Base-by-base conservation (phyloP, 495 filamentous ascomycete genomes). In the Aspergillus incahuasiensis region DNA sequence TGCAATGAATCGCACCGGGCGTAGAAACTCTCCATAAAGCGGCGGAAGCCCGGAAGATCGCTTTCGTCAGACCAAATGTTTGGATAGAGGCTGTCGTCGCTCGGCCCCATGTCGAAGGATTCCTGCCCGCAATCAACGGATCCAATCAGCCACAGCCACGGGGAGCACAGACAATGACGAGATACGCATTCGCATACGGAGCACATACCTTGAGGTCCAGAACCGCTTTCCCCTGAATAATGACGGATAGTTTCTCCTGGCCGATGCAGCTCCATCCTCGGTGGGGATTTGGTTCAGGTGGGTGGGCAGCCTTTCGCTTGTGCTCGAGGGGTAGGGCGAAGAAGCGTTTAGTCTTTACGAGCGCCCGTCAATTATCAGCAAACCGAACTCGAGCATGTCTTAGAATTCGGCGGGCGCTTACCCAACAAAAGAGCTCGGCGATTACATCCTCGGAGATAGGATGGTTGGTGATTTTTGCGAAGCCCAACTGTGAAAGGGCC, bases 31-130 rank as follows among this genome's bases (percentile, higher is more conserved):
- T 66, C 77, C 70, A 78, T 80, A 65, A 86, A 87, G 19, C 63
- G 57, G 9, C 79, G 77, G 67, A 86, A 87, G 7, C 82, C 82
- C 0, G 83, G 84, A 7, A 87, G 68, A 2, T 72, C 67, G 5
- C 73, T 62, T 32, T 84, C 75, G 0, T 79, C 76, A 0, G 81
- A 60, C 84, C 84, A 87, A 51, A 84, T 73, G 57, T 87, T 88
- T 28, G 63, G 56, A 8, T 65, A 60, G 18, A 68, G 59, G 11
- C 50, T 73, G 74, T 69, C 84, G 70, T 28, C 59, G 39, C 22
- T 67, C 35, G 78, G 80, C 4, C 83, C 85, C 39, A 79, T 77
- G 54, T 88, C 85, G 61, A 81, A 83, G 48, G 77, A 81, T 73
- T 88, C 85, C 79, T 83, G 22, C n/a, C n/a, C n/a, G n/a, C n/a